phyloP scores from a whole-genome alignment of 345 rosid genomes.

The Hibiscus syriacus region DNA sequence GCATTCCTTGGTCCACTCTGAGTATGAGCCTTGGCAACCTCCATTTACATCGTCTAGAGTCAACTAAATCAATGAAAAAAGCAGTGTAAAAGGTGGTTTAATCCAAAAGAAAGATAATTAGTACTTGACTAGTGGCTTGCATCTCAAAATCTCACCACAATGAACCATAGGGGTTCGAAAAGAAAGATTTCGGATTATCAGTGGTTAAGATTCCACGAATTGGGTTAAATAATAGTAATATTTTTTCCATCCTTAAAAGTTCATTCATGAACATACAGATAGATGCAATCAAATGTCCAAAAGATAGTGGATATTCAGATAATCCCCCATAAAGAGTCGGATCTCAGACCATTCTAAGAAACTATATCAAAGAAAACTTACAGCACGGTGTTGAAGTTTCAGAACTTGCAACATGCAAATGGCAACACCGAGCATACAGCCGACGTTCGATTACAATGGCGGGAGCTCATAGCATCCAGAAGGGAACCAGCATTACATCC shows the following conservation, averaged over 20 bases:
- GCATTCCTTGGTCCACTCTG: too few species aligned
- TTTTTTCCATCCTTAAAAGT: neutral
- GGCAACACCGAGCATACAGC: too few species aligned
- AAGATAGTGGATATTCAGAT: neutral
- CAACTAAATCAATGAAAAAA: too few species aligned
- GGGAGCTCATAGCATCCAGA: too few species aligned
- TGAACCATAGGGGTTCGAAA: neutral
- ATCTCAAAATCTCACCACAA: neutral
- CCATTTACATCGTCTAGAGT: too few species aligned
- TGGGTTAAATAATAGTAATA: neutral
- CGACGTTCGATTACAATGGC: neutral
- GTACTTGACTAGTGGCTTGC: neutral
- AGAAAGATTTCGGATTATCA: constrained; percentile 34
- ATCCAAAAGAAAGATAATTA: neutral
- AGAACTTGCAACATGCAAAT: too few species aligned
- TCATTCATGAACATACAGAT: neutral
- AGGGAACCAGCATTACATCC: neutral
- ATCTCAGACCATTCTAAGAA: neutral
- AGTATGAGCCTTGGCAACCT: too few species aligned
- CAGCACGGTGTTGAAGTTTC: neutral
- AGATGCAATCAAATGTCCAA: neutral
- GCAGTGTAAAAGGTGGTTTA: neutral
- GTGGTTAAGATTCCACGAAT: constrained; percentile 19
- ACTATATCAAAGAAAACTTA: neutral
- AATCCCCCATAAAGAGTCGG: neutral